A percentile compares a stretch with the other conserved stretches of the same genome.
Conservation (phyloP, 2,329 filamentous ascomycete genomes). For the Cladosporium phlei region DNA sequence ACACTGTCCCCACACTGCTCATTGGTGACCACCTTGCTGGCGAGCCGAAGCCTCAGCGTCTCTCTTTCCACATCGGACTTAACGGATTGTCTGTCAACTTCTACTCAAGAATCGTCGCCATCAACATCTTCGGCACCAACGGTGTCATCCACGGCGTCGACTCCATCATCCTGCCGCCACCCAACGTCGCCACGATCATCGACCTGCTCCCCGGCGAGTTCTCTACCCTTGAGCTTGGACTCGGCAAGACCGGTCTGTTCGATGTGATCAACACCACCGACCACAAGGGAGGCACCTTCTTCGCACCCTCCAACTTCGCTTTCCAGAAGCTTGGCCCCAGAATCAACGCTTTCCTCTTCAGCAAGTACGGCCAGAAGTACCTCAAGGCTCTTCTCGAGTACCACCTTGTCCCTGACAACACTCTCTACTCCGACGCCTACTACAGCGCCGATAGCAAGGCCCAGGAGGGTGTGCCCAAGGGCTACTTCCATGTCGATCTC, state of each 20-base stretch:
- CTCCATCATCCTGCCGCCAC: conserved; percentile 70
- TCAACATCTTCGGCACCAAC: conserved; percentile 70
- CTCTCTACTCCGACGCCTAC: conserved; percentile 78
- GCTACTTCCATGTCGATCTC: conserved; percentile 64
- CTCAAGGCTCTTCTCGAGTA: conserved; percentile 75
- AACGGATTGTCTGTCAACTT: conserved; percentile 70
- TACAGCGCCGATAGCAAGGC: conserved; percentile 48
- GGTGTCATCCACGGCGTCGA: conserved; percentile 77
- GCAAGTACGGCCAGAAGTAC: conserved; percentile 66
- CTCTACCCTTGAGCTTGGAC: conserved; percentile 71
- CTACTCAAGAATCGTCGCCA: conserved; percentile 63
- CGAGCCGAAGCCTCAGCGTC: conserved; percentile 59
- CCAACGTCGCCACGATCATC: conserved; percentile 60
- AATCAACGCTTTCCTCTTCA: conserved; percentile 83
- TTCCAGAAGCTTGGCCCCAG: conserved; percentile 67
- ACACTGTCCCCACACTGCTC: conserved; percentile 70
- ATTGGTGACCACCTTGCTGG: conserved; percentile 56
- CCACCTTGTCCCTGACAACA: conserved; percentile 68
- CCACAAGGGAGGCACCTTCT: conserved; percentile 66
- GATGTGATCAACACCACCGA: conserved; percentile 52
- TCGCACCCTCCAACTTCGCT: conserved; percentile 76
- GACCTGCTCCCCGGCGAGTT: conserved; percentile 63
- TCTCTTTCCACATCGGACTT: conserved; percentile 61
- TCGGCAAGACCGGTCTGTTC: conserved; percentile 68
- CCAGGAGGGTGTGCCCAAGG: conserved; percentile 35